Percentiles rank a stretch among this genome's conserved stretches.
These are phyloP conservation scores for Melaleuca quinquenervia DNA, from an alignment of 345 rosid species.

Conservation along the genomic window DNA sequence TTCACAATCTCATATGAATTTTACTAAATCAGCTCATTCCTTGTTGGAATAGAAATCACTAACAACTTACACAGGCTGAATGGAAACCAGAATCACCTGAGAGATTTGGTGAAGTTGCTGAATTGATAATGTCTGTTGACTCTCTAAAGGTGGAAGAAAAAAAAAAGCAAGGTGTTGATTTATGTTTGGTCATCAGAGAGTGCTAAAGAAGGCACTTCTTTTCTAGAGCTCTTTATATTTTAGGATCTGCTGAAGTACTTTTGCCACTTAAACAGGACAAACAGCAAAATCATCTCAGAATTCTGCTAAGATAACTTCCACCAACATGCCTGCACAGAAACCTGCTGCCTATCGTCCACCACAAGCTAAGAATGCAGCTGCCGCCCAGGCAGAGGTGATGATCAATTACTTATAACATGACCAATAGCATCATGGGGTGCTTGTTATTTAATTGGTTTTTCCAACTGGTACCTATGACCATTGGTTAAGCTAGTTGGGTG, in stretches of 20 bases:
- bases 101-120: constrained; percentile 58
- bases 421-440: background rate
- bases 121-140: constrained; percentile 49
- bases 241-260: background rate
- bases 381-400: constrained; percentile 82
- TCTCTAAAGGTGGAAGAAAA: constrained; percentile 51
- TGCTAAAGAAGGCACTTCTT: background rate
- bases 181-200: background rate
- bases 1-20: background rate
- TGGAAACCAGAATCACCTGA: constrained; percentile 87
- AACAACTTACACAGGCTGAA: constrained; percentile 43
- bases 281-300: constrained; percentile 18
- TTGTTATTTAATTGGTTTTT: background rate
- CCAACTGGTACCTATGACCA: background rate
- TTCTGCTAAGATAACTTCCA: constrained; percentile 28
- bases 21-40: background rate
- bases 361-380: constrained; percentile 72
- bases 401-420: background rate
- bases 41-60: background rate
- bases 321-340: constrained; percentile 39
- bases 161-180: constrained; percentile 52
- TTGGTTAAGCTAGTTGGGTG: background rate
- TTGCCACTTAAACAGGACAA: constrained; percentile 31
- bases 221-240: background rate
- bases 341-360: constrained; percentile 97